Evolutionary conservation across 129 eudicot genomes (phyloP).

Genomic region (Centella asiatica): DNA sequence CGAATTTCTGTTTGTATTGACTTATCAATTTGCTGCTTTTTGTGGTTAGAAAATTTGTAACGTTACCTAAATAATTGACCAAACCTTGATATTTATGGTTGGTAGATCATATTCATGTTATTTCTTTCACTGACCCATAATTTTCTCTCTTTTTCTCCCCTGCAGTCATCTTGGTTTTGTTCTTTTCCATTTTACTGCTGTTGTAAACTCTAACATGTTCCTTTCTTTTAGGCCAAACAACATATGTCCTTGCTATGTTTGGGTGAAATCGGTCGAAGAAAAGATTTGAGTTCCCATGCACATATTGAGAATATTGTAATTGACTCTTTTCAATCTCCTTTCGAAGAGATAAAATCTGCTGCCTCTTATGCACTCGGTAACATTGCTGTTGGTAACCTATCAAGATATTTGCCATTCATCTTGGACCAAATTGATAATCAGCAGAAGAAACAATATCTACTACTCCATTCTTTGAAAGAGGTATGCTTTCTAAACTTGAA

Average conservation of each 20-base stretch:
- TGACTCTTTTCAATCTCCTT: constrained; percentile 93
- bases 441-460: constrained; percentile 91
- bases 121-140: too few relatives aligned
- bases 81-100: too few relatives aligned
- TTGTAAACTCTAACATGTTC: neutral
- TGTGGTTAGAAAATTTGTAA: too few relatives aligned
- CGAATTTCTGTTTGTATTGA: too few relatives aligned
- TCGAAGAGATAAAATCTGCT: constrained; percentile 98
- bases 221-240: constrained; percentile 57
- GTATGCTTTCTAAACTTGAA: constrained; percentile 24
- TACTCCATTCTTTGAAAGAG: constrained; percentile 97
- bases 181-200: neutral
- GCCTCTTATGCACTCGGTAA: constrained; percentile 99
- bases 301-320: constrained; percentile 89
- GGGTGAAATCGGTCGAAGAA: constrained; percentile 98
- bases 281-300: constrained; percentile 82
- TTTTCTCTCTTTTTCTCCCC: neutral
- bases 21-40: too few relatives aligned
- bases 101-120: too few relatives aligned
- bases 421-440: constrained; percentile 96
- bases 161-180: neutral
- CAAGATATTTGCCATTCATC: constrained; percentile 87
- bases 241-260: constrained; percentile 89
- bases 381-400: constrained; percentile 91
- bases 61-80: too few relatives aligned